Base-by-base conservation (phyloP, 257 asterid genomes). In the Przewalskia tangutica region DNA sequence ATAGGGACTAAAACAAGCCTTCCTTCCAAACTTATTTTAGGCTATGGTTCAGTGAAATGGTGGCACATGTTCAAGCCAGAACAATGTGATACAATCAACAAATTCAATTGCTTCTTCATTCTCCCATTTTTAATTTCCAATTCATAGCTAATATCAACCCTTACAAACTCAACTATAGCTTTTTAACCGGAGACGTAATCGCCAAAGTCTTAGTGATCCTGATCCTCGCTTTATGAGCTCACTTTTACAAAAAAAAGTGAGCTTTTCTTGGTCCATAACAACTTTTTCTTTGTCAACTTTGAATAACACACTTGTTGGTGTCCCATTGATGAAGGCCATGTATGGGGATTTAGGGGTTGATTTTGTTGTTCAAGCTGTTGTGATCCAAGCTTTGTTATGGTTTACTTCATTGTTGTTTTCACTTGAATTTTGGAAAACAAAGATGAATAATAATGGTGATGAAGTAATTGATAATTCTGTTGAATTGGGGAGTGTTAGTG, bases 291-390 rank as follows among this genome's bases (percentile, higher is more conserved):
- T 87, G 40, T 67, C 85, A 32, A 67, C 85, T 55, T 32, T 87
- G 40, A 87, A 54, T 54, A 87, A 87, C 50, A 80, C 86, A 3
- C 89, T 87, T 34, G 85, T 88, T 8, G 90, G 90, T 2, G 89
- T 88, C n/a, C 90, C 90, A 7, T 65, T 88, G 4, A 60, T 84
- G 62, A 34, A 53, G 23, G 90, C 90, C 44, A 87, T 87, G 90
- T 87, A 87, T 51, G 90, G 88, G 2, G 60, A 60, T 2, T 1
- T 73, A 20, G 90, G 85, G 4, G 82, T 23, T n/a, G 86, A 87
- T 42, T 80, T 87, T 42, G 88, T 87, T 13, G 70, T 87, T 17
- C 90, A 87, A 20, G 77, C 88, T 4, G 86, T 85, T 4, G 83
- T 79, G 2, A 79, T 83, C 42, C 90, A 87, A 48, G 75, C 80